Base-by-base conservation (phyloP, 768 basidiomycete species). In the Pisolithus orientalis region DNA sequence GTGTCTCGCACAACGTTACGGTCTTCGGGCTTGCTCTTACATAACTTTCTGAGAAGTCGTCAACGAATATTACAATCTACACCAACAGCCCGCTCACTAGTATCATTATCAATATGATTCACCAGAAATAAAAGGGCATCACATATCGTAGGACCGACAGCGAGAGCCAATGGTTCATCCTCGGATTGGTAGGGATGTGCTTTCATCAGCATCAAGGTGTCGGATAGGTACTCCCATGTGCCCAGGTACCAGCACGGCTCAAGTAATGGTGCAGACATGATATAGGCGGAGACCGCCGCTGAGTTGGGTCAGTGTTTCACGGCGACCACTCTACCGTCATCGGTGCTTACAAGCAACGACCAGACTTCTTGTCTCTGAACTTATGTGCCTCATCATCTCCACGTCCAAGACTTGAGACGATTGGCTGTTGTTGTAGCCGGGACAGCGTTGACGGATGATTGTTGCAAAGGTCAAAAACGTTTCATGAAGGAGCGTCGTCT, bases 91-190 rank as follows among this genome's bases (percentile, higher is more conserved):
- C n/a, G 46, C 71, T 53, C 57, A 75, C 73, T 52, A 3, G 62
- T 53, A 11, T 37, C 44, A 17, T 59, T 47, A 24, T 66, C 61
- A 29, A 51, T 53, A 34, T 63, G 47, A 42, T 59, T 62, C 29
- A 74, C 51, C 14, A 86, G 57, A 44, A 62, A 67, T 2, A 62
- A 51, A 49, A 87, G 57, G 10, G 77, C 83, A 31, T 61, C 56
- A 54, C 80, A 86, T 50, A 88, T 64, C 14, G 68, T 63, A 8
- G 80, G 74, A 45, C 72, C 72, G 9, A 77, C 65, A 28, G 83
- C 57, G 43, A 84, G 57, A 9, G 78, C 78, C 25, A 85, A 66
- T 2, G 77, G 67, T 53, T 78, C 78, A 28, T 80, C 74, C 34
- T 78, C 75, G 27, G 65, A 72, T n/a, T 65, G 32, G 51, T 75